These are phyloP conservation scores for Cenchrus purpureus DNA, from an alignment of 176 grass and related monocot species.

Conservation along the genomic window DNA sequence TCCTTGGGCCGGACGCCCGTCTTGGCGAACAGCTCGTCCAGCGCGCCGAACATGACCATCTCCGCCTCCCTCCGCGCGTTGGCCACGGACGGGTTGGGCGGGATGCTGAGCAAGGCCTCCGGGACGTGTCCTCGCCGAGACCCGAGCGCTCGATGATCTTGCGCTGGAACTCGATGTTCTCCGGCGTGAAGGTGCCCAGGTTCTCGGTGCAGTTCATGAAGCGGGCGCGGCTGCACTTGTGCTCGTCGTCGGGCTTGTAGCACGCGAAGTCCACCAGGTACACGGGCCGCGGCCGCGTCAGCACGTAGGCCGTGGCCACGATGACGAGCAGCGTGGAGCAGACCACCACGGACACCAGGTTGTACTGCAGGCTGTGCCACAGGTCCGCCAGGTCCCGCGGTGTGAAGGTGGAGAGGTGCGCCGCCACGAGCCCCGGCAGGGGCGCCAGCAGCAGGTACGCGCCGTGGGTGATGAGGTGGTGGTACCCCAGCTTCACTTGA, in stretches of 20 bases:
- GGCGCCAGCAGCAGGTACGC: conserved; percentile 54
- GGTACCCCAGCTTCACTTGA: conserved; percentile 85
- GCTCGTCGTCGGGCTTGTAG: conserved; percentile 62
- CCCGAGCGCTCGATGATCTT: conserved; percentile 63
- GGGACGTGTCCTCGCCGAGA: conserved; percentile 59
- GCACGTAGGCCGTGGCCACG: conserved; percentile 48
- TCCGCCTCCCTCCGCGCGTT: conserved; percentile 50
- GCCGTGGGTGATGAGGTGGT: conserved; percentile 66
- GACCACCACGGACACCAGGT: conserved; percentile 40
- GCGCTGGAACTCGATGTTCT: conserved; percentile 73
- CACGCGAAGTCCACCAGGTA: conserved; percentile 76
- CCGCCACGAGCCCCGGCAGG: conserved; percentile 30
- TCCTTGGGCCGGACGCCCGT: conserved; percentile 50
- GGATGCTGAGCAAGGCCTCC: conserved; percentile 55
- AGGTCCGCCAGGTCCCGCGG: conserved; percentile 34
- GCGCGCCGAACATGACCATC: conserved; percentile 66
- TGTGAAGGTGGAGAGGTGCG: conserved; percentile 66
- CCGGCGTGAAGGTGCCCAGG: conserved; percentile 52
- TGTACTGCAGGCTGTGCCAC: conserved; percentile 51
- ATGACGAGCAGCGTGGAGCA: conserved; percentile 52
- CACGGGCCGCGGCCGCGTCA: conserved; percentile 57
- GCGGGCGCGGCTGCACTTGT: conserved; percentile 44
- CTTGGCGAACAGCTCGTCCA: conserved; percentile 57
- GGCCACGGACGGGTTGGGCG: conserved; percentile 53
- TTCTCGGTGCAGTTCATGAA: conserved; percentile 62